These are phyloP conservation scores for Amylocystis lapponica DNA, from an alignment of 768 basidiomycete genomes.

Conservation along the genomic window DNA sequence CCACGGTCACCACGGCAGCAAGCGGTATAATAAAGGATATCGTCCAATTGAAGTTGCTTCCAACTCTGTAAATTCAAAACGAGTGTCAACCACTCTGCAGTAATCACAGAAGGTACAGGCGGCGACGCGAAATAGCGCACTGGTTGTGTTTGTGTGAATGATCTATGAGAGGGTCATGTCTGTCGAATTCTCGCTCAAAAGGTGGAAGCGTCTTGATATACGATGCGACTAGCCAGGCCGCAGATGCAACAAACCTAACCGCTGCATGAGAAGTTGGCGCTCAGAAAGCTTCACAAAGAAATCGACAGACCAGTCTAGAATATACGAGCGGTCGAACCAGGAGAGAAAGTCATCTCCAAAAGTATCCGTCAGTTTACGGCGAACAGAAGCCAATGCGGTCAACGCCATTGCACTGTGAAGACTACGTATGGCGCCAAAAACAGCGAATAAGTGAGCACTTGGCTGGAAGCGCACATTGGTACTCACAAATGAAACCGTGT, in stretches of 20 bases:
- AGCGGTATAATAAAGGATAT: slow-evolving; percentile 45
- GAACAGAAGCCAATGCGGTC: background rate
- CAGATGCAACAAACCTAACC: slow-evolving; percentile 26
- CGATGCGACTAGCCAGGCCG: slow-evolving; percentile 39
- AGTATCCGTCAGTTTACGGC: background rate
- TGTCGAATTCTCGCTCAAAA: slow-evolving; percentile 44
- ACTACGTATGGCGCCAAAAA: too few species aligned
- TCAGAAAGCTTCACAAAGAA: slow-evolving; percentile 8
- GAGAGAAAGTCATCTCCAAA: slow-evolving; percentile 19
- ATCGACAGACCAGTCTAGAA: slow-evolving; percentile 45
- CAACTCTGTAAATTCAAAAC: slow-evolving; percentile 33
- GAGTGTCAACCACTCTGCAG: background rate
- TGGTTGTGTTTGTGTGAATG: slow-evolving; percentile 45
- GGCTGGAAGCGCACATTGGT: too few species aligned
- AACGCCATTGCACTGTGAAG: too few species aligned
- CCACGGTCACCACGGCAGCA: slow-evolving; percentile 30
- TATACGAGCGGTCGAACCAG: slow-evolving; percentile 37
- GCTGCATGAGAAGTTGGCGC: slow-evolving; percentile 13
- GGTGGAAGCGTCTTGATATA: slow-evolving; percentile 29
- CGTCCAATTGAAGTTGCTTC: slow-evolving; percentile 39
- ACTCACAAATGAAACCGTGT: too few species aligned
- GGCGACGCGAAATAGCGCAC: slow-evolving; percentile 23
- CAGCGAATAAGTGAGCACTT: too few species aligned
- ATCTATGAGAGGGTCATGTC: slow-evolving; percentile 47
- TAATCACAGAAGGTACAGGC: background rate